A percentile compares a stretch with the other conserved stretches of the same genome.
Evolutionary conservation across 129 eudicot genomes (phyloP).

Genomic region (Artemisia annua): DNA sequence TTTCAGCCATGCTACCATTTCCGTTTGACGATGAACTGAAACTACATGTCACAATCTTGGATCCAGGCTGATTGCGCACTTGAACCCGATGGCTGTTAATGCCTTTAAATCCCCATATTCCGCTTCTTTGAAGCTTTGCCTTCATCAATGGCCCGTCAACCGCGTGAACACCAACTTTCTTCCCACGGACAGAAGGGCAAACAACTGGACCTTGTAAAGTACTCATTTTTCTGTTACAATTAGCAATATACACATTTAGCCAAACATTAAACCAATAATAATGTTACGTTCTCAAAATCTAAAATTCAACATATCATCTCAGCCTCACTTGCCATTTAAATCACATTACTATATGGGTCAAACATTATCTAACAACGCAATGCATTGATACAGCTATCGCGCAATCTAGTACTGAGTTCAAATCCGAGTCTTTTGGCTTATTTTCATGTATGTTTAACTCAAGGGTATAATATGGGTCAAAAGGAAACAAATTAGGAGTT

Average conservation of each 20-base stretch:
- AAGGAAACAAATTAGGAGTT: too few species aligned
- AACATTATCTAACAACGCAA: too few species aligned
- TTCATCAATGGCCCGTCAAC: conserved; percentile 46
- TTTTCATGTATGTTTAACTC: too few species aligned
- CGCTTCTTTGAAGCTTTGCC: conserved; percentile 52
- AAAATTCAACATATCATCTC: too few species aligned
- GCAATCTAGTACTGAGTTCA: too few species aligned
- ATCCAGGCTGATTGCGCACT: conserved; percentile 32
- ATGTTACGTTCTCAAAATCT: neutral
- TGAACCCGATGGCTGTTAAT: conserved; percentile 33
- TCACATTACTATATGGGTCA: too few species aligned
- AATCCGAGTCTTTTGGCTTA: too few species aligned
- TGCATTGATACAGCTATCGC: too few species aligned
- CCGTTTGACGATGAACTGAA: conserved; percentile 92
- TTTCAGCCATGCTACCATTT: conserved; percentile 84
- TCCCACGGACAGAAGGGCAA: conserved; percentile 63
- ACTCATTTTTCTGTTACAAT: conserved; percentile 51
- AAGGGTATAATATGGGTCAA: too few species aligned
- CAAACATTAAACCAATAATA: conserved; percentile 10
- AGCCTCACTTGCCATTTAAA: too few species aligned
- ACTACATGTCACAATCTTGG: conserved; percentile 44
- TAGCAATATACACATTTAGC: neutral
- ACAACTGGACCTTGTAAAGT: conserved; percentile 80
- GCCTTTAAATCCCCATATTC: conserved; percentile 55
- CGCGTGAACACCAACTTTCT: conserved; percentile 44